These are phyloP conservation scores for Phytophthora sojae DNA, from an alignment of 352 stramenopile species.

Conservation along the genomic window DNA sequence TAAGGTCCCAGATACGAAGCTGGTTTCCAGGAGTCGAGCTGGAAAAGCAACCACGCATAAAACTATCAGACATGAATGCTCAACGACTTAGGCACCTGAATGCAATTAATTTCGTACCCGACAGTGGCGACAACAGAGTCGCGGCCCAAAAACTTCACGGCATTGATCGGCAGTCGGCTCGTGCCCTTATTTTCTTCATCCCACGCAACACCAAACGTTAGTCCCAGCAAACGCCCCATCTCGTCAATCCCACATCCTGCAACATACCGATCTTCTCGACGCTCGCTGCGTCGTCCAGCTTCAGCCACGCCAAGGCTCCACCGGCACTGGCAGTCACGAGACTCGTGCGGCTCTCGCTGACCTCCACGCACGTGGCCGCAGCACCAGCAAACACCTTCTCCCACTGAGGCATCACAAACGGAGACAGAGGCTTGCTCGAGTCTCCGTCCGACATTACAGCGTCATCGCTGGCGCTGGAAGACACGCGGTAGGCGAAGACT, in stretches of 20 bases:
- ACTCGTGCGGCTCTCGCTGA: slow-evolving; percentile 50
- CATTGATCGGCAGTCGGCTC: slow-evolving; percentile 65
- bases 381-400: slow-evolving; percentile 50
- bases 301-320: slow-evolving; percentile 73
- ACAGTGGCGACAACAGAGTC: slow-evolving; percentile 76
- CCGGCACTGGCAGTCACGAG: slow-evolving; percentile 62
- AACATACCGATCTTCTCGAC: slow-evolving; percentile 63
- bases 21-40: slow-evolving; percentile 66
- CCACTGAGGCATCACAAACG: slow-evolving; percentile 65
- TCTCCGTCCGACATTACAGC: slow-evolving; percentile 23
- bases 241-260: neutral
- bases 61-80: neutral
- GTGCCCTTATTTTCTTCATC: slow-evolving; percentile 56
- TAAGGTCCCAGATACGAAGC: slow-evolving; percentile 81
- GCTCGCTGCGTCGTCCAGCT: slow-evolving; percentile 59
- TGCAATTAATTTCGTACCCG: slow-evolving; percentile 43
- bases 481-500: slow-evolving; percentile 55
- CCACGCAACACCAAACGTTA: slow-evolving; percentile 1
- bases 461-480: slow-evolving; percentile 29
- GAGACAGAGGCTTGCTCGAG: slow-evolving; percentile 11
- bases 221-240: neutral
- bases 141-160: slow-evolving; percentile 75
- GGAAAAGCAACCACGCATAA: neutral
- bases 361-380: slow-evolving; percentile 67
- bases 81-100: neutral